These are phyloP conservation scores for Plenodomus biglobosus DNA, from an alignment of 2,329 filamentous ascomycete species.

Conservation along the genomic window DNA sequence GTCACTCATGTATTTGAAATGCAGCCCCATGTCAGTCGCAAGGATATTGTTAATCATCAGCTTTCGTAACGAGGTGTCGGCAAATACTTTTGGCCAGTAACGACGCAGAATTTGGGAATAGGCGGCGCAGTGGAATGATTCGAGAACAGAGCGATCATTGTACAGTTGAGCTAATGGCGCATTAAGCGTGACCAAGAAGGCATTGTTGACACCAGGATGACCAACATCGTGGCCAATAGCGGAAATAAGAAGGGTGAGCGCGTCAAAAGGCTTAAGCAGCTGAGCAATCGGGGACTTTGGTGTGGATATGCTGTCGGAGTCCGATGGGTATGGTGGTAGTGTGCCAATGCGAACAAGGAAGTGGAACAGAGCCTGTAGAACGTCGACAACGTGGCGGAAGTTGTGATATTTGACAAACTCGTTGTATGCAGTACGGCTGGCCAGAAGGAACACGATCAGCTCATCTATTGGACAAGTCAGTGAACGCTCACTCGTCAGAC, in stretches of 20 bases:
- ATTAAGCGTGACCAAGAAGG: constrained; percentile 88
- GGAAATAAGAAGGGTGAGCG: constrained; percentile 83
- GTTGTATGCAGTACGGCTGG: constrained; percentile 92
- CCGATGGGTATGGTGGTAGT: constrained; percentile 65
- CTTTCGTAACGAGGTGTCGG: constrained; percentile 76
- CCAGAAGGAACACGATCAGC: constrained; percentile 80
- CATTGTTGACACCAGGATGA: constrained; percentile 97
- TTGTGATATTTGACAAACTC: constrained; percentile 97
- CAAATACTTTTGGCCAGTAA: constrained; percentile 84
- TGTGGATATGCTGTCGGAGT: constrained; percentile 29
- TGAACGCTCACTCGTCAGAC: background rate
- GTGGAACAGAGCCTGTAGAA: constrained; percentile 88
- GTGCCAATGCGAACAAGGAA: constrained; percentile 81
- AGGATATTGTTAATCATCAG: constrained; percentile 98
- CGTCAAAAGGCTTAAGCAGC: constrained; percentile 83
- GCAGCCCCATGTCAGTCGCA: constrained; percentile 94
- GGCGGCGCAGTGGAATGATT: constrained; percentile 96
- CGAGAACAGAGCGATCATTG: constrained; percentile 93
- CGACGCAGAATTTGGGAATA: constrained; percentile 93
- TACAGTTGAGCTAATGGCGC: constrained; percentile 92
- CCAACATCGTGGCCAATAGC: constrained; percentile 98
- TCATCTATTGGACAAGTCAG: constrained; percentile 60
- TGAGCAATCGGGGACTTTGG: constrained; percentile 68
- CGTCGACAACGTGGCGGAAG: constrained; percentile 95
- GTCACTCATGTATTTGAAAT: constrained; percentile 95